Percentiles rank a stretch among this genome's conserved stretches.
These are phyloP conservation scores for Dalbergia oliveri DNA, from an alignment of 306 rosid genomes.

Conservation along the genomic window DNA sequence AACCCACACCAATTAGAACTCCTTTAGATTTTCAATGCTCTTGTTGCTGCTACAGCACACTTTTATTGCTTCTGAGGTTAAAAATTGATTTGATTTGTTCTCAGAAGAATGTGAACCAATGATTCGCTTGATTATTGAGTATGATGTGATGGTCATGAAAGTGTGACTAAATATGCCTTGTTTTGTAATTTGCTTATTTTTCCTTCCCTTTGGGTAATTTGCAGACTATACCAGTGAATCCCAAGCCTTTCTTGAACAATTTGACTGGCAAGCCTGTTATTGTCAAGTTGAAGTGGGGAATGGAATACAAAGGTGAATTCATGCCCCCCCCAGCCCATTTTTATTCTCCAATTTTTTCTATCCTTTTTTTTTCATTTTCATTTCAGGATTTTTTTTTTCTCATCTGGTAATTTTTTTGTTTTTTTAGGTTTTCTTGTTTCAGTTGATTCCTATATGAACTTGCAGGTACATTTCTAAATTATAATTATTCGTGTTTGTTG, in stretches of 20 bases:
- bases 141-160: neutral
- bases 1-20: too few relatives aligned
- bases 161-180: neutral
- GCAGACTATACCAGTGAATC: constrained; percentile 69
- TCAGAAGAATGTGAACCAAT: neutral
- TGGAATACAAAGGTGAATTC: constrained; percentile 62
- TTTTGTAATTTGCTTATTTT: neutral
- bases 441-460: constrained; percentile 67
- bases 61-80: too few relatives aligned
- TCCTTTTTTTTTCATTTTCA: neutral
- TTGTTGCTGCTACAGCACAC: too few relatives aligned
- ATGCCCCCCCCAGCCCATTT: neutral
- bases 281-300: constrained; percentile 69
- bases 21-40: too few relatives aligned
- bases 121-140: neutral
- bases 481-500: too few relatives aligned
- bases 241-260: constrained; percentile 69
- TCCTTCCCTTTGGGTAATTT: neutral
- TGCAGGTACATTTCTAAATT: constrained; percentile 51
- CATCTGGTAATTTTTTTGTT: neutral
- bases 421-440: constrained; percentile 60
- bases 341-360: neutral
- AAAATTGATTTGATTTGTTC: too few relatives aligned
- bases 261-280: constrained; percentile 68
- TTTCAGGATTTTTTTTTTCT: neutral